Base-by-base conservation (phyloP, 2,329 filamentous ascomycete species). In the Byssoonygena ceratinophila region DNA sequence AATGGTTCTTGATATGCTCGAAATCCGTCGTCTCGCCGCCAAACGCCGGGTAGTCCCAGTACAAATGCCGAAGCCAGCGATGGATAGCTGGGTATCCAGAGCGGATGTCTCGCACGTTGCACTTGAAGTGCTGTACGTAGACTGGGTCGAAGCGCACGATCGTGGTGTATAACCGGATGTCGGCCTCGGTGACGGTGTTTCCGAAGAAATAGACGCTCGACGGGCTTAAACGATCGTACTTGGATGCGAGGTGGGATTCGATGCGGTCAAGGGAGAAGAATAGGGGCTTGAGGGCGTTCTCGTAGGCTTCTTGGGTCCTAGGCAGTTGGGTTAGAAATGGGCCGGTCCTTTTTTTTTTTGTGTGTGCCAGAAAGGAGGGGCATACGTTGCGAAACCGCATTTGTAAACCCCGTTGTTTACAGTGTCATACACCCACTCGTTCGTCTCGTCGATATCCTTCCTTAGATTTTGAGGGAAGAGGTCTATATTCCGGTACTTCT, bases 1-100 rank as follows among this genome's bases (percentile, higher is more conserved):
- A 84, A 61, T 84, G 81, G 41, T 78, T 84, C 79, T 94, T 96
- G 74, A 97, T 97, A 71, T 98, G 92, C 68, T 94, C 80, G 67
- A 94, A 95, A 68, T 96, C 80, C 20, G 90, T 94, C 56, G 89
- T 92, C 48, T 85, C 80, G 57, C 74, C 74, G 72, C n/a, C n/a
- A n/a, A 94, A 96, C 1, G 87, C 88, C 0, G 81, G 75, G 22
- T 81, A 67, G 59, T 84, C 83, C 89, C 89, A 95, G 73, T 95
- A 96, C 60, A 94, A 71, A 63, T 83, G 78, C 52, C 86, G 77
- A 71, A 95, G 69, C 89, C 90, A 96, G 55, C 72, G 74, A 72
- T 96, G 87, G 54, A 94, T 71, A 47, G 77, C 74, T 25, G 90
- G 90, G 66, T 92, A 96, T 1, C 88, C 88, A 6, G 80, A 83